These are phyloP conservation scores for Crithidia brevicula DNA, from an alignment of 208 protist genomes.

Conservation along the genomic window DNA sequence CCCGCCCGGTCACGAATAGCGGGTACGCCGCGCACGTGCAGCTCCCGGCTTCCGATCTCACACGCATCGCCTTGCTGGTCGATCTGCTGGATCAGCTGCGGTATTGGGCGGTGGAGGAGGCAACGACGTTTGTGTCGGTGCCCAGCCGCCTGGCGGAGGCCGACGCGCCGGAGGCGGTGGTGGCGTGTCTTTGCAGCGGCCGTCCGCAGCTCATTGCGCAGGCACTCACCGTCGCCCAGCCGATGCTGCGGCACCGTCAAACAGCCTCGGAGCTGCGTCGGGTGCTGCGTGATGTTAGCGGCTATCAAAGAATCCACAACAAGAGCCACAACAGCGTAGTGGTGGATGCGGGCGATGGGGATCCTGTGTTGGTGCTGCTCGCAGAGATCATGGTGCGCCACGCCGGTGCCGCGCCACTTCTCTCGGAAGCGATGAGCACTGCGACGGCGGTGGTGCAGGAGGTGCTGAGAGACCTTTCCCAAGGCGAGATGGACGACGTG, in stretches of 20 bases:
- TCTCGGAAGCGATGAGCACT: constrained; percentile 11
- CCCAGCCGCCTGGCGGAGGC: constrained; percentile 65
- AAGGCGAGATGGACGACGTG: not conserved
- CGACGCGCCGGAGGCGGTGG: constrained; percentile 55
- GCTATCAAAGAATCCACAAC: not conserved
- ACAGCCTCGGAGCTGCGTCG: constrained; percentile 52
- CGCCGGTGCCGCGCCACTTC: constrained; percentile 17
- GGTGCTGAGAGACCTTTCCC: constrained; percentile 1
- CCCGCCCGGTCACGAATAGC: constrained; percentile 8
- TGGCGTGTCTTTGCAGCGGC: constrained; percentile 41
- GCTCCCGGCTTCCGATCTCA: constrained; percentile 35
- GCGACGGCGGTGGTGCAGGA: constrained; percentile 26
- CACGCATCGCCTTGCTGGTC: constrained; percentile 36
- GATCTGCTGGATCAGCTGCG: constrained; percentile 66
- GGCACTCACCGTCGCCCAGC: constrained; percentile 44
- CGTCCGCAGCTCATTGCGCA: constrained; percentile 54
- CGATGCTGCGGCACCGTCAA: constrained; percentile 62
- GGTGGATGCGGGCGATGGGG: not conserved
- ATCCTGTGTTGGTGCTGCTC: constrained; percentile 14
- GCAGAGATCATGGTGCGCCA: constrained; percentile 30
- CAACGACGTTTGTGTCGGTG: constrained; percentile 41
- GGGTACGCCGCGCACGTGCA: constrained; percentile 18
- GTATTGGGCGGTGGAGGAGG: constrained; percentile 81
- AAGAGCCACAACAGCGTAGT: not conserved
- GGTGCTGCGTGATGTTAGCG: constrained; percentile 6